Conservation (phyloP, 306 rosid species). For the Begonia fuchsioides region DNA sequence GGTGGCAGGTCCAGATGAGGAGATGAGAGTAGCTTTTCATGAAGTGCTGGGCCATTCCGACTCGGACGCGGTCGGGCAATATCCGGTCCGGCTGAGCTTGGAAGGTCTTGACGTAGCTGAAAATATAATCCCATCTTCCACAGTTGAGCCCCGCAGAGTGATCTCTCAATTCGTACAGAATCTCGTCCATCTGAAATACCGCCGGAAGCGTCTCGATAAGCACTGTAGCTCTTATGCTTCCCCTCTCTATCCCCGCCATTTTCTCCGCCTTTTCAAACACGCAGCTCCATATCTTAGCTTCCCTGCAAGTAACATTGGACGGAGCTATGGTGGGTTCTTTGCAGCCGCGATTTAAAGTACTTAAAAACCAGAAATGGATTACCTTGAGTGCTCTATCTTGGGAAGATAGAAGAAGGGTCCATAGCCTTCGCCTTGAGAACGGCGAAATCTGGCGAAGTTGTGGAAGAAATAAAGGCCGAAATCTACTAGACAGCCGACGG, state of each 20-base stretch:
- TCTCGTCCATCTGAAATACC: conserved; percentile 87
- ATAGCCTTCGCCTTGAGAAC: conserved; percentile 56
- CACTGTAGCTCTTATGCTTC: conserved; percentile 86
- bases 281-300: conserved; percentile 78
- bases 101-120: conserved; percentile 90
- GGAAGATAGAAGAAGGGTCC: conserved; percentile 96
- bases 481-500: conserved; percentile 73
- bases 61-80: conserved; percentile 65
- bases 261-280: conserved; percentile 83
- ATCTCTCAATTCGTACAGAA: conserved; percentile 75
- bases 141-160: conserved; percentile 81
- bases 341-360: no score
- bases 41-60: conserved; percentile 88
- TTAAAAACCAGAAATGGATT: neutral
- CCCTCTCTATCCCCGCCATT: conserved; percentile 52
- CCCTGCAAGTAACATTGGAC: no score
- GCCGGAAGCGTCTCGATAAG: conserved; percentile 88
- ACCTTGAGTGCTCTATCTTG: conserved; percentile 95
- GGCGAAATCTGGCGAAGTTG: conserved; percentile 38
- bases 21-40: conserved; percentile 82
- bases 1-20: conserved; percentile 75
- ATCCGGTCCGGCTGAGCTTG: conserved; percentile 70
- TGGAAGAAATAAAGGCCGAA: conserved; percentile 80
- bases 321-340: no score
- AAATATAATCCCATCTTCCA: conserved; percentile 95